phyloP scores from a whole-genome alignment of 2,329 filamentous ascomycete species.

The Ceratocystis ficicola region DNA sequence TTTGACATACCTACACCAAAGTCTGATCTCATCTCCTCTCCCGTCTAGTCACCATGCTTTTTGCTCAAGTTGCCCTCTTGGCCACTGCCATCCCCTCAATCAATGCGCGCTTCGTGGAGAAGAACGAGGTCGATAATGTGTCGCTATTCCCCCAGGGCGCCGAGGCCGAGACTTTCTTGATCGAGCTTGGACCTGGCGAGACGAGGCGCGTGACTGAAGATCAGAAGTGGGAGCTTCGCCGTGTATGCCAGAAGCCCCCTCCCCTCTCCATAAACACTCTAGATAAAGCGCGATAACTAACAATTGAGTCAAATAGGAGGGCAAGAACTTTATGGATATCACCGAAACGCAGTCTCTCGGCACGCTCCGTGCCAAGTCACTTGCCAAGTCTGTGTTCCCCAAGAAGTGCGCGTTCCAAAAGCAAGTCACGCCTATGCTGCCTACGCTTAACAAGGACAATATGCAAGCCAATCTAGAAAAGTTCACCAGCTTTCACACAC shows the following conservation, averaged over 20 bases:
- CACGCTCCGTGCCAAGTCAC: conserved; percentile 27
- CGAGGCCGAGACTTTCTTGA: conserved; percentile 49
- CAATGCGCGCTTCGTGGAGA: conserved; percentile 45
- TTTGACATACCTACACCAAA: background rate
- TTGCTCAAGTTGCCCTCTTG: conserved; percentile 41
- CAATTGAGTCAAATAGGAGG: conserved; percentile 43
- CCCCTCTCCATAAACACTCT: background rate
- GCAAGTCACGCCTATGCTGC: conserved; percentile 53
- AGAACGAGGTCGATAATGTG: conserved; percentile 36
- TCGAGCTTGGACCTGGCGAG: conserved; percentile 75
- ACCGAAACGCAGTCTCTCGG: conserved; percentile 56
- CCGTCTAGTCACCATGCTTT: conserved; percentile 36
- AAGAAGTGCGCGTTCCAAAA: conserved; percentile 51
- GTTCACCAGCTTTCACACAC: conserved; percentile 66
- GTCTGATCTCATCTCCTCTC: background rate
- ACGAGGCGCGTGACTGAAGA: conserved; percentile 84
- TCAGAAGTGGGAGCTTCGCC: conserved; percentile 82
- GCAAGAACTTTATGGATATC: conserved; percentile 87
- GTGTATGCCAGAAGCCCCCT: conserved; percentile 42
- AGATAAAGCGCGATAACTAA: too few relatives aligned
- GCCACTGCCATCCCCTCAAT: conserved; percentile 43
- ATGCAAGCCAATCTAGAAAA: conserved; percentile 69
- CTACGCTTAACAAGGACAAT: conserved; percentile 58
- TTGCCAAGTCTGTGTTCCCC: conserved; percentile 47
- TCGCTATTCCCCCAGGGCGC: conserved; percentile 36